Evolutionary conservation across 192 early-diverging fungal species (phyloP), one percentile per base, ranked within the genome.

Genomic region (Coemansia sp.): DNA sequence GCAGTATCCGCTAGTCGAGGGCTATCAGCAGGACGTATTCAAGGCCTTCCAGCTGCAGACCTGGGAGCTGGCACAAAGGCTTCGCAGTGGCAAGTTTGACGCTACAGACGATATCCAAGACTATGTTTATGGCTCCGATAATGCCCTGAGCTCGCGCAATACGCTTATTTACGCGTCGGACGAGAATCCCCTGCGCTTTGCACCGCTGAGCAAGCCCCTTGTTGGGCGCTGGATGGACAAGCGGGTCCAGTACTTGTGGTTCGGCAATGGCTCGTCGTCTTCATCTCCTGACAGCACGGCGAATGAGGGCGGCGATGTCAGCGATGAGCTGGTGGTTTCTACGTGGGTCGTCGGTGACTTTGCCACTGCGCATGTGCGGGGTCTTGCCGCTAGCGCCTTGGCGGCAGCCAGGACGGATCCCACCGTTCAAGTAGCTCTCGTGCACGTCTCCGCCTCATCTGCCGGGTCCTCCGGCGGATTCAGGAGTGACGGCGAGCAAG

Each of bases 81-180:
- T 89, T 4, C 89, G 91, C 38, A 40, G 68, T 10, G 83, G 81
- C 8, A 63, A 82, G 38, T 70, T 98, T 17, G 29, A 60, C 0
- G 76, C 89, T 19, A 66, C 83, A 4, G 74, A 76, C 12, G 64
- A 92, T 38, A 40, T 95, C 10, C 94, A 91, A 47, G 91, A 92
- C 0, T 87, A 87, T 60, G 84, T 97, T 9, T 70, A 94, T 57
- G 87, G 86, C 3, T 73, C 85, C 6, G 51, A 54, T 60, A 86
- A 77, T 42, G 87, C 92, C 0, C 62, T 86, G n/a, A 22, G 65
- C 9, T 71, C 82, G 20, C 89, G 97, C 45, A 96, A 91, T 72
- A 37, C 77, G 32, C 20, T 84, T 4, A 57, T 84, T 27, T 76
- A 72, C 11, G 68, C n/a, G 12, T 73, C 77, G 1, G 82, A 84